Evolutionary conservation across 768 basidiomycete genomes (phyloP).

Genomic region (Tephrocybe sp.): DNA sequence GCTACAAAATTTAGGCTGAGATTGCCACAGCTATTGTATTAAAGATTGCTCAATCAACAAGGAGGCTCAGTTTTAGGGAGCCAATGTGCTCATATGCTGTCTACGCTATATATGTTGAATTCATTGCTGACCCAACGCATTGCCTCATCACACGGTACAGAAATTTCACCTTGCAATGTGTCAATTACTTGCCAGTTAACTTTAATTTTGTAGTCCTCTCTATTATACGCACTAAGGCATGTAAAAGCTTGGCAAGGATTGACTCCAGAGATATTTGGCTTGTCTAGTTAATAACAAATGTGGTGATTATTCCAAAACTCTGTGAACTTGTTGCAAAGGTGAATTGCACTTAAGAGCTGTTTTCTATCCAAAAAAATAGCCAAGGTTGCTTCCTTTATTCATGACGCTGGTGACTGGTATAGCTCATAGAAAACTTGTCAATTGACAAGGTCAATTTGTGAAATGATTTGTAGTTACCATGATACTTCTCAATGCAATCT

Average conservation of each 20-base stretch:
- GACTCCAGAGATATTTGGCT: not conserved
- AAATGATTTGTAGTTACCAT: too few relatives aligned
- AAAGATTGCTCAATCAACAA: not conserved
- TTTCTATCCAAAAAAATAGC: too few relatives aligned
- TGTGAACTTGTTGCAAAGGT: slow-evolving; percentile 20
- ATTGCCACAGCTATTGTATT: not conserved
- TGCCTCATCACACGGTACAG: not conserved
- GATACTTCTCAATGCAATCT: too few relatives aligned
- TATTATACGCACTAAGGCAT: not conserved
- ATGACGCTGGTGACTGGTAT: too few relatives aligned
- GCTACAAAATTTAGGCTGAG: not conserved
- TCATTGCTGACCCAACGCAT: not conserved
- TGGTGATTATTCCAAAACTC: slow-evolving; percentile 23
- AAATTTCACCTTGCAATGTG: not conserved
- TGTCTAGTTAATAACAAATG: not conserved
- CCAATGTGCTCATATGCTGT: not conserved
- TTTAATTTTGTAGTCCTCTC: not conserved
- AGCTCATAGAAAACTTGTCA: too few relatives aligned
- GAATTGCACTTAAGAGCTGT: too few relatives aligned
- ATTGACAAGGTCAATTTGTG: too few relatives aligned
- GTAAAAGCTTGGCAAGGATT: not conserved
- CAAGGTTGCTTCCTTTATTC: too few relatives aligned
- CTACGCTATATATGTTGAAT: not conserved
- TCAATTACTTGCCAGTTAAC: not conserved
- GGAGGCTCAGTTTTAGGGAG: not conserved